Conservation (phyloP, 2,329 filamentous ascomycete genomes). For the Talaromyces sp. region DNA sequence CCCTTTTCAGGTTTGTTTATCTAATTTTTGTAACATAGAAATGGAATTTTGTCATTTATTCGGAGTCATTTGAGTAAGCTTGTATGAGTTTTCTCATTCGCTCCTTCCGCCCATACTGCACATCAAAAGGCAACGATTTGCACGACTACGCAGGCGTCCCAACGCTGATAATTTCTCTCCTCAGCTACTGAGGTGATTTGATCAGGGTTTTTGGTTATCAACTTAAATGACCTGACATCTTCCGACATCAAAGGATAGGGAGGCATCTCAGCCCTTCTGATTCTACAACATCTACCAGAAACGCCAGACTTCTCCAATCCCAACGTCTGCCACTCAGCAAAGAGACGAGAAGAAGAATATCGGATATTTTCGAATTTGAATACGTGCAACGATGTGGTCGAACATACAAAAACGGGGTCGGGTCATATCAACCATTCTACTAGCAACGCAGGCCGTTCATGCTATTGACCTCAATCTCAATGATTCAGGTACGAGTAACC, state of each 20-base stretch:
- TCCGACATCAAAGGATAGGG: neutral
- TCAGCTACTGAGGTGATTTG: neutral
- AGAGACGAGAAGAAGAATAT: neutral
- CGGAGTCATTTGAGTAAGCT: neutral
- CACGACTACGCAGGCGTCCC: neutral
- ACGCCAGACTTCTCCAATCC: neutral
- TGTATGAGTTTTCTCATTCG: neutral
- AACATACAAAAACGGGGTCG: neutral
- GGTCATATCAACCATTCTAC: constrained; percentile 6
- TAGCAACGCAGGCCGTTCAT: constrained; percentile 14
- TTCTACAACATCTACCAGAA: neutral
- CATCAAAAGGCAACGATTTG: neutral
- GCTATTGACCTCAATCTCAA: constrained; percentile 20
- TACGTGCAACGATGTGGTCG: neutral
- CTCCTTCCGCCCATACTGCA: no score
- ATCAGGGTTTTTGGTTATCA: no score
- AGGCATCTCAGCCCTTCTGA: neutral
- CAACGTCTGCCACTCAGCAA: neutral
- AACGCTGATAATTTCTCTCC: neutral
- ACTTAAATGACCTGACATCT: neutral
- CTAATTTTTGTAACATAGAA: no score
- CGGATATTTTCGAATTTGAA: no score
- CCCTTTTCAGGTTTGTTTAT: neutral
- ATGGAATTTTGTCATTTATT: neutral
- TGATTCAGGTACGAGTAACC: constrained; percentile 13